phyloP scores from a whole-genome alignment of 345 rosid genomes.

The Populus euphratica region DNA sequence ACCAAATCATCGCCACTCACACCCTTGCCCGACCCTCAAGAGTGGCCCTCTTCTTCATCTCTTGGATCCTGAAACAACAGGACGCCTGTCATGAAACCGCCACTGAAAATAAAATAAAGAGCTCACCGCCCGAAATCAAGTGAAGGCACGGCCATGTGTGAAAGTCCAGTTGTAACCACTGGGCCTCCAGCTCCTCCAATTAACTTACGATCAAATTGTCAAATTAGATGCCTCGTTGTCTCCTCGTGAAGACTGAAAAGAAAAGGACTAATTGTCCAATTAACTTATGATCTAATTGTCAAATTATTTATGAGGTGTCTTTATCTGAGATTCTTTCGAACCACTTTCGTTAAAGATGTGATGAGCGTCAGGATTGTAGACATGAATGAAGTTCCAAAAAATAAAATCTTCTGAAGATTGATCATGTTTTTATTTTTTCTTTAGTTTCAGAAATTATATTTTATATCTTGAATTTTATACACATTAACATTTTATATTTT shows the following conservation, averaged over 20 bases:
- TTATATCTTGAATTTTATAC: no score
- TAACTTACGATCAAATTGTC: slow-evolving; percentile 28
- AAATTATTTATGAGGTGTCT: slow-evolving; percentile 6
- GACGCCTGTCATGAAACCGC: background rate
- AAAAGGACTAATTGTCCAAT: background rate
- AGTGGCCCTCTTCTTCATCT: background rate
- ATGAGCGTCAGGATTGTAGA: no score
- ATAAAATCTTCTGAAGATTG: no score
- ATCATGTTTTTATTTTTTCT: no score
- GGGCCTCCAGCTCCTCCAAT: slow-evolving; percentile 17
- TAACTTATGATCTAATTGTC: no score
- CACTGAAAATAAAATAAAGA: background rate
- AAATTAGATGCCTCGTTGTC: slow-evolving; percentile 22
- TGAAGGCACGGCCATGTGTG: slow-evolving; percentile 13
- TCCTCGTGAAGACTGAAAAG: slow-evolving; percentile 3
- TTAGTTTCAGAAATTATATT: no score
- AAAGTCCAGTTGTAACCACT: slow-evolving; percentile 5
- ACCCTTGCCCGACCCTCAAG: background rate
- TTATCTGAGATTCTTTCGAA: slow-evolving; percentile 8
- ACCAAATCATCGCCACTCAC: slow-evolving; percentile 5
- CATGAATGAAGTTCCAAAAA: no score
- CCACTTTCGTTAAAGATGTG: background rate
- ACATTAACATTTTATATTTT: no score
- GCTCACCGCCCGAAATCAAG: background rate
- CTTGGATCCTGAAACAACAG: slow-evolving; percentile 4